These are phyloP conservation scores for Anaeromyces robustus DNA, from an alignment of 192 early-diverging fungal species.

Conservation along the genomic window DNA sequence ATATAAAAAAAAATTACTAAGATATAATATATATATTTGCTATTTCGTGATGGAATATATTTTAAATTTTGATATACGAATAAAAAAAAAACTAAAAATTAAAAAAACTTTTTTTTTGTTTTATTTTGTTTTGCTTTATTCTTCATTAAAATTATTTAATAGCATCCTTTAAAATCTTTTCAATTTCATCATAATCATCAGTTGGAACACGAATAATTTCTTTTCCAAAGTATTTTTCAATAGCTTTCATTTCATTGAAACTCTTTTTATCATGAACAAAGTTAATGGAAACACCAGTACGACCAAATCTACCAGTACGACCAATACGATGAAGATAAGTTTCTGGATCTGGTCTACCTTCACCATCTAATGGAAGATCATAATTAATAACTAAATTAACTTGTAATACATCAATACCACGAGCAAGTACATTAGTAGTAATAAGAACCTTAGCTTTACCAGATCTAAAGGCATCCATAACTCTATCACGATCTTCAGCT, in stretches of 20 bases:
- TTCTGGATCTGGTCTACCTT: conserved; percentile 60
- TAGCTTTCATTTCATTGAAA: conserved; percentile 62
- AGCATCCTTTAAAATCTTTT: conserved; percentile 71
- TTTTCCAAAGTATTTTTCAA: conserved; percentile 63
- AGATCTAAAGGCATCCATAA: conserved; percentile 83
- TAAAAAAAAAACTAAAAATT: too few relatives aligned
- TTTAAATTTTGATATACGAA: too few relatives aligned
- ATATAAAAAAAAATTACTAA: too few relatives aligned
- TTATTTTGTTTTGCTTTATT: too few relatives aligned
- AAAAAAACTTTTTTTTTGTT: too few relatives aligned
- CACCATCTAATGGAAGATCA: conserved; percentile 67
- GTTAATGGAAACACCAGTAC: conserved; percentile 85
- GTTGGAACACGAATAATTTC: conserved; percentile 68
- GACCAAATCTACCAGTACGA: conserved; percentile 91
- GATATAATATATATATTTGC: too few relatives aligned
- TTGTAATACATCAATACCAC: conserved; percentile 93
- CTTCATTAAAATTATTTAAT: conserved; percentile 9
- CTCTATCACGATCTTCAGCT: conserved; percentile 61
- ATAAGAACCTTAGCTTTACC: conserved; percentile 87
- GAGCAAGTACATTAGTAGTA: conserved; percentile 90
- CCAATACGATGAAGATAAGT: conserved; percentile 97
- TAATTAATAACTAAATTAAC: conserved; percentile 94
- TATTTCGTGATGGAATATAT: too few relatives aligned
- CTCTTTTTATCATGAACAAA: conserved; percentile 71
- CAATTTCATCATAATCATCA: conserved; percentile 66